Conservation (phyloP, 371 early-diverging fungal species). For the Mucor plumbeus region DNA sequence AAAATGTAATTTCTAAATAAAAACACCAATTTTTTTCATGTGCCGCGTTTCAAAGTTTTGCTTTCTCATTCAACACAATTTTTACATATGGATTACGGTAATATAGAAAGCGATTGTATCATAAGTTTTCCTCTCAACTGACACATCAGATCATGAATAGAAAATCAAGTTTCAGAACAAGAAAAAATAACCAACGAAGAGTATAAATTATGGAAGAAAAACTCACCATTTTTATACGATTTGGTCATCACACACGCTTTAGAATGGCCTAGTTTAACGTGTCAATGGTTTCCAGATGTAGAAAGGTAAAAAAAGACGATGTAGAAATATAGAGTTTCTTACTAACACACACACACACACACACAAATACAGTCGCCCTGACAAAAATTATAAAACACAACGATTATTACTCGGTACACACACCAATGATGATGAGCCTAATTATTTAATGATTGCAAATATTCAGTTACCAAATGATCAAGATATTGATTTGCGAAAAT, state of each 20-base stretch:
- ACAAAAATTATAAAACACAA: slow-evolving; percentile 89
- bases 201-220: slow-evolving; percentile 99
- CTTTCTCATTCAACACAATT: background rate
- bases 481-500: slow-evolving; percentile 70
- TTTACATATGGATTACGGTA: background rate
- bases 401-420: slow-evolving; percentile 94
- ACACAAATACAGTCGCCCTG: slow-evolving; percentile 67
- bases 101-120: background rate
- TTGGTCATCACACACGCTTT: slow-evolving; percentile 96
- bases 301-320: slow-evolving; percentile 62
- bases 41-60: background rate
- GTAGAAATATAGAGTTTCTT: too few species aligned
- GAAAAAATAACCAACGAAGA: slow-evolving; percentile 93
- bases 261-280: slow-evolving; percentile 98
- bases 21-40: slow-evolving; percentile 1
- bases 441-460: slow-evolving; percentile 93
- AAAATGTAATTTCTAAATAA: background rate
- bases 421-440: slow-evolving; percentile 95
- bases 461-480: slow-evolving; percentile 88
- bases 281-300: slow-evolving; percentile 98
- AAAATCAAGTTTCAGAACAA: slow-evolving; percentile 26
- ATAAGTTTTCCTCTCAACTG: background rate
- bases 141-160: background rate
- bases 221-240: slow-evolving; percentile 98
- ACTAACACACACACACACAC: background rate